Evolutionary conservation across 2,329 filamentous ascomycete genomes (phyloP).

Genomic region (Microcera coccophila): DNA sequence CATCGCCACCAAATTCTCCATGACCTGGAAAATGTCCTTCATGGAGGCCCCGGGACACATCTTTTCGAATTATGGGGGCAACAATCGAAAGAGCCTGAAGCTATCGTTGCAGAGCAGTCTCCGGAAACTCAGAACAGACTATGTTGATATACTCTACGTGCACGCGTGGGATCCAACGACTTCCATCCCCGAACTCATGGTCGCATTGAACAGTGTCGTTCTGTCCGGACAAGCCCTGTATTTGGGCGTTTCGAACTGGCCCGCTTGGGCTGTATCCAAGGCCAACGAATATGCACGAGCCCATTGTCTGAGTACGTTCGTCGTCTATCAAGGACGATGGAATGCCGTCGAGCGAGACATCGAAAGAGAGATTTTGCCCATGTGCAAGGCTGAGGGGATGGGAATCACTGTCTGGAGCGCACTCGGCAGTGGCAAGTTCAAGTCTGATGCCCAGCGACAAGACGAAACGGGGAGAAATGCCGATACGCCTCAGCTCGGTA

Average conservation of each 20-base stretch:
- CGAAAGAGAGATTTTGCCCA: slow-evolving; percentile 42
- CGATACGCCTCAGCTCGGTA: slow-evolving; percentile 39
- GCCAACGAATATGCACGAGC: slow-evolving; percentile 37
- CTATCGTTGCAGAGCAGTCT: slow-evolving; percentile 42
- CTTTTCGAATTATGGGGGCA: slow-evolving; percentile 41
- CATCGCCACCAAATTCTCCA: slow-evolving; percentile 55
- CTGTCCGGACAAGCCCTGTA: slow-evolving; percentile 40
- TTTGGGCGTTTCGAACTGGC: slow-evolving; percentile 38
- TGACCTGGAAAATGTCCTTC: slow-evolving; percentile 43
- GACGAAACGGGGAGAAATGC: slow-evolving; percentile 18
- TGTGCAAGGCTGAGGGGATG: slow-evolving; percentile 43
- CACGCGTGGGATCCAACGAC: slow-evolving; percentile 45
- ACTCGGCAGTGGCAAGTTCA: slow-evolving; percentile 50
- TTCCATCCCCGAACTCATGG: slow-evolving; percentile 41
- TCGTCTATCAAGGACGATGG: slow-evolving; percentile 40
- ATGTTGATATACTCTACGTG: slow-evolving; percentile 43
- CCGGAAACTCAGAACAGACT: slow-evolving; percentile 42
- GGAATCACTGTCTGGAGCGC: slow-evolving; percentile 58
- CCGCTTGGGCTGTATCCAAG: slow-evolving; percentile 38
- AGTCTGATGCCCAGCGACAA: slow-evolving; percentile 35
- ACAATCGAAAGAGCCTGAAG: slow-evolving; percentile 39
- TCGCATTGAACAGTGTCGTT: slow-evolving; percentile 40
- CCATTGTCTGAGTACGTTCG: slow-evolving; percentile 35
- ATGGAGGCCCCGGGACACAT: slow-evolving; percentile 36
- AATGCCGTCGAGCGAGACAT: slow-evolving; percentile 33